Conservation (phyloP, 192 early-diverging fungal species). For the Backusella psychrophila region DNA sequence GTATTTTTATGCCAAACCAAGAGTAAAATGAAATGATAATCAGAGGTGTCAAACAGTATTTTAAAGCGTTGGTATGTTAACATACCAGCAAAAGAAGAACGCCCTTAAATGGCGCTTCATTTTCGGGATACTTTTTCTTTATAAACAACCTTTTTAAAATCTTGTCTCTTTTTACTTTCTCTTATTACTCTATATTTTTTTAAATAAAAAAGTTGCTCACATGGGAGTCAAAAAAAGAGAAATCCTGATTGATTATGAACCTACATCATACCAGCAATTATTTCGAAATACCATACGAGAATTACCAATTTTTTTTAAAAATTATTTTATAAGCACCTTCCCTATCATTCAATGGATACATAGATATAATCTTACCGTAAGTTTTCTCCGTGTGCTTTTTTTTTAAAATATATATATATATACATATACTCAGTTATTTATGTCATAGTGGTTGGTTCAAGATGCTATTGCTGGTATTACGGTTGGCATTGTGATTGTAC, state of each 20-base stretch:
- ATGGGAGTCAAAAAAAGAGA: neutral
- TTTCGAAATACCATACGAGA: neutral
- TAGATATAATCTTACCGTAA: slow-evolving; percentile 36
- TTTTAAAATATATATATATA: no score
- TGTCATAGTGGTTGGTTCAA: slow-evolving; percentile 52
- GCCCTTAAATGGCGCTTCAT: neutral
- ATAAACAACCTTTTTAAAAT: neutral
- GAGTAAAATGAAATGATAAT: neutral
- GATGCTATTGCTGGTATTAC: slow-evolving; percentile 74
- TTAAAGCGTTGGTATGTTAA: neutral
- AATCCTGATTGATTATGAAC: neutral
- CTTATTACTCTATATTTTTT: neutral
- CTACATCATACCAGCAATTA: neutral
- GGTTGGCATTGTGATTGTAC: slow-evolving; percentile 73
- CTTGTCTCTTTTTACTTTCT: neutral
- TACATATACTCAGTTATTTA: neutral
- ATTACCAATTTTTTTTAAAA: slow-evolving; percentile 7
- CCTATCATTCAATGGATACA: slow-evolving; percentile 36
- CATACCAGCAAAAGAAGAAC: neutral
- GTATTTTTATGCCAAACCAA: neutral
- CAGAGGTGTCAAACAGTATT: neutral
- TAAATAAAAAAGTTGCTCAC: neutral
- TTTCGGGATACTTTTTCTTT: neutral
- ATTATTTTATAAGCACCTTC: slow-evolving; percentile 20
- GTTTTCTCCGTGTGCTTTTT: neutral